These are phyloP conservation scores for Allium fistulosum DNA, from an alignment of 106 monocot genomes.

Conservation along the genomic window DNA sequence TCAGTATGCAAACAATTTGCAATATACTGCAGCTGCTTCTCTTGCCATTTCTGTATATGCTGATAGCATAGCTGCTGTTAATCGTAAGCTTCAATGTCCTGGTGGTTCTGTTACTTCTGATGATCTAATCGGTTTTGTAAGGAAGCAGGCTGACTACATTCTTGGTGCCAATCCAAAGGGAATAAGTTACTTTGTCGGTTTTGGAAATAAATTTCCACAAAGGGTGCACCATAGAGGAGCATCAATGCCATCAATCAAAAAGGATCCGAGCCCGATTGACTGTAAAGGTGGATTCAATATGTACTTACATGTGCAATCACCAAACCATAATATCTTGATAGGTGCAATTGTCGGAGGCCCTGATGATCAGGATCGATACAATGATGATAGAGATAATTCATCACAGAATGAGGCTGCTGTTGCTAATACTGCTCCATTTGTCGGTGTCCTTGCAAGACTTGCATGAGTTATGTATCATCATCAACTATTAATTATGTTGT, in stretches of 20 bases:
- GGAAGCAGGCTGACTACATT: constrained; percentile 43
- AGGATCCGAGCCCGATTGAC: constrained; percentile 20
- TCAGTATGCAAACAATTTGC: too few relatives aligned
- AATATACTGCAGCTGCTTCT: too few relatives aligned
- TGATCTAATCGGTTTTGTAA: too few relatives aligned
- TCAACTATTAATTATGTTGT: too few relatives aligned
- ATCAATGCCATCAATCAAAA: constrained; percentile 60
- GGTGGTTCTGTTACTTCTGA: too few relatives aligned
- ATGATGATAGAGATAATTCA: constrained; percentile 24
- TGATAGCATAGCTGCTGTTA: too few relatives aligned
- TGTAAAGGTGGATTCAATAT: constrained; percentile 64
- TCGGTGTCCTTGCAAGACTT: too few relatives aligned
- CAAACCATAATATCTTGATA: constrained; percentile 48
- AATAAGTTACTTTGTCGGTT: constrained; percentile 86
- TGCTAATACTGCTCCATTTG: too few relatives aligned
- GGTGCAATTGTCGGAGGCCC: constrained; percentile 90
- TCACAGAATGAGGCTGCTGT: too few relatives aligned
- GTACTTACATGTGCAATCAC: constrained; percentile 18
- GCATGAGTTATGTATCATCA: too few relatives aligned
- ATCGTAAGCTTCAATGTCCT: too few relatives aligned
- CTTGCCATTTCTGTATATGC: too few relatives aligned
- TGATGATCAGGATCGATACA: constrained; percentile 35
- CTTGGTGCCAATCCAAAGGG: constrained; percentile 73
- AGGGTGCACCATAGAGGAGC: constrained; percentile 92
- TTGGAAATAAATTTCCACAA: constrained; percentile 60